Evolutionary conservation across 163 green algal genomes (phyloP).

Genomic region (Prototheca wickerhamii): DNA sequence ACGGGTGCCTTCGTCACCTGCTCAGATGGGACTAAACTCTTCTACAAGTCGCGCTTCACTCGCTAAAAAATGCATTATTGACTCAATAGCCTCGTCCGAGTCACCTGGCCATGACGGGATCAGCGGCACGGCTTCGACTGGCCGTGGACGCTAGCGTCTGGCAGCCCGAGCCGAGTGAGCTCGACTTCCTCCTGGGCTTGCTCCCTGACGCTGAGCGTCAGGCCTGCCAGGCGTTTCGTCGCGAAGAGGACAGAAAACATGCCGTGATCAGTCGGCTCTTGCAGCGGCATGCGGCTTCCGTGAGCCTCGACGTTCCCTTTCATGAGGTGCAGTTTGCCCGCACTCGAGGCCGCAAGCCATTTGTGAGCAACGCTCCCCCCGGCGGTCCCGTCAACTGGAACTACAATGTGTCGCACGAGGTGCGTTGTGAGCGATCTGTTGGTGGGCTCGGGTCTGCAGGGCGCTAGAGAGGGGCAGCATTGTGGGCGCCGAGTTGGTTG

Average conservation of each 20-base stretch:
- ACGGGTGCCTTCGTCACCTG: no score
- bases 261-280: conserved; percentile 47
- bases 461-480: neutral
- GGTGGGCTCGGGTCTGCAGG: neutral
- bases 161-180: conserved; percentile 11
- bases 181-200: conserved; percentile 21
- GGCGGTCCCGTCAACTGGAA: conserved; percentile 75
- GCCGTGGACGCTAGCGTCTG: conserved; percentile 25
- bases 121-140: conserved; percentile 15
- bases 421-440: conserved; percentile 8
- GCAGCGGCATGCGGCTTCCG: conserved; percentile 15
- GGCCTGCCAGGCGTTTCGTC: conserved; percentile 19
- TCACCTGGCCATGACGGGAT: no score
- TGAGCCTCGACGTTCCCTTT: conserved; percentile 18
- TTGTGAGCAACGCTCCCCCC: conserved; percentile 11
- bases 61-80: no score
- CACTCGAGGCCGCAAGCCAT: conserved; percentile 55
- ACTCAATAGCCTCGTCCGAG: no score
- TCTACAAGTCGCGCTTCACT: no score
- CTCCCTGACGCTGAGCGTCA: conserved; percentile 13
- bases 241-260: conserved; percentile 40
- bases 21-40: no score
- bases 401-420: conserved; percentile 88
- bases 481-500: neutral
- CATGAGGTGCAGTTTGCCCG: conserved; percentile 23